Conservation (phyloP, 768 basidiomycete genomes). For the Suillus bovinus region DNA sequence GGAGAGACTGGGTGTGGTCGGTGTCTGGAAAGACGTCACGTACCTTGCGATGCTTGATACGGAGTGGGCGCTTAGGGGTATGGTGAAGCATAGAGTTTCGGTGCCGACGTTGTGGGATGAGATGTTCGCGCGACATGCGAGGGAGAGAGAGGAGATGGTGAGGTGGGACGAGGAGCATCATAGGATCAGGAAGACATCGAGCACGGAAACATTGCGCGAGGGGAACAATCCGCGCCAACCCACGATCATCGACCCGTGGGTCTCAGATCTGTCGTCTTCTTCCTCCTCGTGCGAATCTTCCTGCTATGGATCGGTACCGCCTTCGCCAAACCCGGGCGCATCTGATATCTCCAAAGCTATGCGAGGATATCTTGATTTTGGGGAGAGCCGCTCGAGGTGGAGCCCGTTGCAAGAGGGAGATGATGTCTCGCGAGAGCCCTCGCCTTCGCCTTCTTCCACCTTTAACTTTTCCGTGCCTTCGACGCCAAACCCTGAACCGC, state of each 20-base stretch:
- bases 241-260: conserved; percentile 8
- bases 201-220: conserved; percentile 44
- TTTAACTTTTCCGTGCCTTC: conserved; percentile 23
- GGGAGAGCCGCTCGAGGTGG: conserved; percentile 15
- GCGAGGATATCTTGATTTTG: conserved; percentile 8
- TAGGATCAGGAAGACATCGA: conserved; percentile 34
- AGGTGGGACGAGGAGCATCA: conserved; percentile 46
- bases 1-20: conserved; percentile 34
- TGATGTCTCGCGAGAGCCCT: background rate
- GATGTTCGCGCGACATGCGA: conserved; percentile 54
- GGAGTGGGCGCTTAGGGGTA: conserved; percentile 49
- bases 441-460: conserved; percentile 27
- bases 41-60: conserved; percentile 62
- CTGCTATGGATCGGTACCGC: conserved; percentile 17
- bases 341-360: conserved; percentile 14
- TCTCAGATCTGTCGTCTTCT: conserved; percentile 13
- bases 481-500: conserved; percentile 15
- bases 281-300: conserved; percentile 20
- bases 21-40: conserved; percentile 59
- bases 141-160: conserved; percentile 56
- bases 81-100: conserved; percentile 15
- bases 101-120: conserved; percentile 60
- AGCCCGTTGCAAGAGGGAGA: background rate
- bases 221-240: conserved; percentile 16
- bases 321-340: conserved; percentile 19